Conservation (phyloP, 306 rosid species). For the Cyamopsis tetragonoloba region DNA sequence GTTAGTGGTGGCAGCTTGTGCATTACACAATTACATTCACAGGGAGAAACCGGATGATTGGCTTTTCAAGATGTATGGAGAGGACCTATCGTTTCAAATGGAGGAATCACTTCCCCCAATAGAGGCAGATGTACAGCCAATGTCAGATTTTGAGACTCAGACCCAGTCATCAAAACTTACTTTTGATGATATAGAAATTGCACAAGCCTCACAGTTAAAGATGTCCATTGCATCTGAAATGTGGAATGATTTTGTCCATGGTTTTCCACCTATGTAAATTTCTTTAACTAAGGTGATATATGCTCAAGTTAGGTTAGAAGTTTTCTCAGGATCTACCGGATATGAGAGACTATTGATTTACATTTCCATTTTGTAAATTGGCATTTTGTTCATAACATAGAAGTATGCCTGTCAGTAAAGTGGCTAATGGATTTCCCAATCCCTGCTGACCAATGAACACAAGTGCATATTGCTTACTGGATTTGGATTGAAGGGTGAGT, state of each 20-base stretch:
- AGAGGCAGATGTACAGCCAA: constrained; percentile 36
- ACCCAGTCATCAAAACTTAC: constrained; percentile 34
- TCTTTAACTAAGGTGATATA: not conserved
- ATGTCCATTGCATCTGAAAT: constrained; percentile 64
- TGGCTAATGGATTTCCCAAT: not conserved
- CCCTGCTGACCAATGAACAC: not conserved
- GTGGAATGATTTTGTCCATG: constrained; percentile 69
- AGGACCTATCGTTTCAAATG: constrained; percentile 31
- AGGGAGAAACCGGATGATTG: constrained; percentile 72
- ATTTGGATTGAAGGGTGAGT: not conserved
- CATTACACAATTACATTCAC: constrained; percentile 74
- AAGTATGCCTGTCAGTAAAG: constrained; percentile 21
- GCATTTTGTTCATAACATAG: constrained; percentile 39
- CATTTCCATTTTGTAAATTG: constrained; percentile 36
- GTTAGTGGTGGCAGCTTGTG: constrained; percentile 82
- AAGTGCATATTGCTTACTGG: not conserved
- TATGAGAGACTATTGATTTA: constrained; percentile 20
- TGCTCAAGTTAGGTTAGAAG: constrained; percentile 33
- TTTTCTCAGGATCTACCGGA: constrained; percentile 22
- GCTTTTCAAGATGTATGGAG: constrained; percentile 61
- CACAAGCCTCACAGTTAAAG: constrained; percentile 46
- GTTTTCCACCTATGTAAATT: constrained; percentile 50
- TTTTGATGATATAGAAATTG: constrained; percentile 45
- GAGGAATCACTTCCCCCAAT: constrained; percentile 47
- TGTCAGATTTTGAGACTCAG: constrained; percentile 28